These are phyloP conservation scores for Lyophyllum decastes DNA, from an alignment of 768 basidiomycete genomes.

Conservation along the genomic window DNA sequence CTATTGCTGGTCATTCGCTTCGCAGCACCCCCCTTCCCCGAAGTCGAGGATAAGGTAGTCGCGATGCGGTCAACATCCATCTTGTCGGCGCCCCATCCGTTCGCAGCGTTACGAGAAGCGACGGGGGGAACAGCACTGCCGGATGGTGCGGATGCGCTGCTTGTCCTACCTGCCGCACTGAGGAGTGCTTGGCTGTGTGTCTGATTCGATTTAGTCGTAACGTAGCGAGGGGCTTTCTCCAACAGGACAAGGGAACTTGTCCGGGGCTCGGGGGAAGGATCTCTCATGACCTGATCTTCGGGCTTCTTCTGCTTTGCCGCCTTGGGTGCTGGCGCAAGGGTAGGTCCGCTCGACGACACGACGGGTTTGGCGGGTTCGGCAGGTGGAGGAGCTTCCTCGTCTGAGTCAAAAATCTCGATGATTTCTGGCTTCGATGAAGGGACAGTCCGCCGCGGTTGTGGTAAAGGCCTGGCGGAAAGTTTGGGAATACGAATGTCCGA, in stretches of 20 bases:
- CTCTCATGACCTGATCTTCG: not conserved
- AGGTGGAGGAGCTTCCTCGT: not conserved
- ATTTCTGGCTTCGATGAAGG: not conserved
- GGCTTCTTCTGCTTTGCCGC: not conserved
- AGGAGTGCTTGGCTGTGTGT: not conserved
- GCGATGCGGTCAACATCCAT: slow-evolving; percentile 1
- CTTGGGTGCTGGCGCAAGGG: not conserved
- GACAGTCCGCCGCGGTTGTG: not conserved
- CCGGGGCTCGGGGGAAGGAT: not conserved
- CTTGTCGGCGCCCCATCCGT: not conserved
- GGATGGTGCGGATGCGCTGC: not conserved
- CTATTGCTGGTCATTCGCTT: not conserved
- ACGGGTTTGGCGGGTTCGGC: not conserved
- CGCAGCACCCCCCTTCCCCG: not conserved
- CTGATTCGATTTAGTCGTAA: not conserved
- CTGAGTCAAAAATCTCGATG: slow-evolving; percentile 8
- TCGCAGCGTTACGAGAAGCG: not conserved
- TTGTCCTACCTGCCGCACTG: not conserved
- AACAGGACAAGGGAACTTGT: not conserved
- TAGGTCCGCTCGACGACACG: not conserved
- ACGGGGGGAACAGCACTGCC: not conserved
- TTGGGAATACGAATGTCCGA: slow-evolving; percentile 2
- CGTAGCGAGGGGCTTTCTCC: not conserved
- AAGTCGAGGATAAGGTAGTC: not conserved
- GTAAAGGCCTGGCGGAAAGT: not conserved